Conservation (phyloP, 2,329 filamentous ascomycete species). For the Xylaria sp. region DNA sequence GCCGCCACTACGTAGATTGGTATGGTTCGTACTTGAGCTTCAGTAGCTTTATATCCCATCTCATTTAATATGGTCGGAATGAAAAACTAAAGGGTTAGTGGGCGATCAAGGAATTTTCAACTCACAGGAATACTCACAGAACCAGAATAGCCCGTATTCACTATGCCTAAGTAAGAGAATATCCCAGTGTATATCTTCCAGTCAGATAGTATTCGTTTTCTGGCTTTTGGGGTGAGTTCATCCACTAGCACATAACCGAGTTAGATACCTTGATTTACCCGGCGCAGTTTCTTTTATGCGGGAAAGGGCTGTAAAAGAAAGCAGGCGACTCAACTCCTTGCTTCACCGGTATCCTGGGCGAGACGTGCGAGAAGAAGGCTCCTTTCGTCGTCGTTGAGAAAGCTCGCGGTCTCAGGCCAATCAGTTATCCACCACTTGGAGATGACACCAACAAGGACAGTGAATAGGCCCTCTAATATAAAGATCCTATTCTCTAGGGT, state of each 20-base stretch:
- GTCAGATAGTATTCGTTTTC: conserved; percentile 53
- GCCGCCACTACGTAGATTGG: conserved; percentile 53
- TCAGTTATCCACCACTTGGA: conserved; percentile 60
- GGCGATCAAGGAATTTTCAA: background rate
- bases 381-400: conserved; percentile 59
- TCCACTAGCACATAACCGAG: conserved; percentile 53
- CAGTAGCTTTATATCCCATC: conserved; percentile 50
- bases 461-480: conserved; percentile 60
- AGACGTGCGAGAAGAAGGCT: conserved; percentile 52
- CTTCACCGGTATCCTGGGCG: conserved; percentile 55
- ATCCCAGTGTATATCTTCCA: conserved; percentile 31
- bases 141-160: conserved; percentile 59
- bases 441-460: conserved; percentile 54
- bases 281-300: background rate
- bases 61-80: conserved; percentile 54
- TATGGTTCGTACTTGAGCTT: conserved; percentile 53
- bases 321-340: conserved; percentile 48
- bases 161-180: conserved; percentile 45
- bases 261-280: background rate
- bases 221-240: conserved; percentile 60
- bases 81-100: conserved; percentile 45
- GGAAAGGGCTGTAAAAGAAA: background rate
- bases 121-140: conserved; percentile 35
- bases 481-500: conserved; percentile 55
- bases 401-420: conserved; percentile 52